Conservation (phyloP, 371 early-diverging fungal genomes). For the Lichtheimia hyalospora region DNA sequence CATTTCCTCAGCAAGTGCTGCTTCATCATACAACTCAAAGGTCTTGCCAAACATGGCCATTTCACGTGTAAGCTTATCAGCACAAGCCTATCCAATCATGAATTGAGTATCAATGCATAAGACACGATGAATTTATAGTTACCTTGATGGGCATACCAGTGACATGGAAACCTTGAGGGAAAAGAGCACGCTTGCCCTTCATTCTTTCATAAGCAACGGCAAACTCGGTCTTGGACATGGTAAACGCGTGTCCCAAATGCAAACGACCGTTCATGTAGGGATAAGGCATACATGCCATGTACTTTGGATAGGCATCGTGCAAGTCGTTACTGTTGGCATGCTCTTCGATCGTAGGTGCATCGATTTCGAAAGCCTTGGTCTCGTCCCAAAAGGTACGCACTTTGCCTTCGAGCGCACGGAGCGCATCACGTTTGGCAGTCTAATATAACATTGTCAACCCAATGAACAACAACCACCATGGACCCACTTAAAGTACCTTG, state of each 20-base stretch:
- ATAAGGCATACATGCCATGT: constrained; percentile 97
- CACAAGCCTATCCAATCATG: constrained; percentile 76
- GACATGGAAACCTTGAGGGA: constrained; percentile 99
- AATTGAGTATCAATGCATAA: background rate
- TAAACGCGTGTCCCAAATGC: constrained; percentile 99
- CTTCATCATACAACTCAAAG: constrained; percentile 63
- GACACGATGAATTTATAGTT: constrained; percentile 7
- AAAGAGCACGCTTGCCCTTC: constrained; percentile 93
- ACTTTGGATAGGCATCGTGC: constrained; percentile 83
- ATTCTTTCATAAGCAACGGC: constrained; percentile 92
- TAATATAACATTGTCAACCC: constrained; percentile 5
- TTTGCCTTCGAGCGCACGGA: constrained; percentile 75
- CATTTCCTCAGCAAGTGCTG: constrained; percentile 49
- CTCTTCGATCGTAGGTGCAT: constrained; percentile 82
- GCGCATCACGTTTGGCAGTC: constrained; percentile 85
- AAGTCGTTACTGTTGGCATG: constrained; percentile 50
- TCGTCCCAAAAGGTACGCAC: constrained; percentile 85
- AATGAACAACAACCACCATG: background rate
- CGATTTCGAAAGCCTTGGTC: constrained; percentile 76
- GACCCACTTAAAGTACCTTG: background rate
- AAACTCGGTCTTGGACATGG: constrained; percentile 98
- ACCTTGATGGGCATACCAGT: constrained; percentile 99
- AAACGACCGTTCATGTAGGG: constrained; percentile 99
- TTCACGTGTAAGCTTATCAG: constrained; percentile 97
- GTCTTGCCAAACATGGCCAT: constrained; percentile 90